Base-by-base conservation (phyloP, 129 eudicot genomes). In the Pseudognaphalium luteoalbum region DNA sequence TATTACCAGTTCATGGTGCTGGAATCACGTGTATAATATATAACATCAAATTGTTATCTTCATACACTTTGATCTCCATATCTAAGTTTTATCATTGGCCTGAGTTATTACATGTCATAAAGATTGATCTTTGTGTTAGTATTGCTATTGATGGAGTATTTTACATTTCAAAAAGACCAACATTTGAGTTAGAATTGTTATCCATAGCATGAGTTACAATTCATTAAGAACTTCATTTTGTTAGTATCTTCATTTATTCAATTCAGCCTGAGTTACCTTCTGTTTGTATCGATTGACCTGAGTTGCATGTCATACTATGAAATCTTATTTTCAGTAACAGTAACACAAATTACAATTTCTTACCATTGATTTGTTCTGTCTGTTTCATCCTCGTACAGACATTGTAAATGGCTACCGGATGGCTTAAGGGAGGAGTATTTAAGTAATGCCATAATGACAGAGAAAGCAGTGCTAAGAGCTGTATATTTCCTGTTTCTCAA, bases 401-500 rank as follows among this genome's bases (percentile, higher is more conserved):
- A 63, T 69, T 91, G 95, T 75, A 87, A 86, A 77, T 91, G 97
- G 97, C 84, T 91, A 77, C 81, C 95, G 1, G 83, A 66, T 78
- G 90, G 81, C 68, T 76, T 91, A 85, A 87, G 83, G 86, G 88
- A 83, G 78, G 92, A 81, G 67, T 88, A 85, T 74, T 64, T 85
- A 79, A 90, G 83, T 83, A 81, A 50, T 77, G 92, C 90, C 54
- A 74, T 77, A 57, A 71, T 79, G 44, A 71, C 88, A 32, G 95
- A 91, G 81, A 83, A 84, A 64, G 92, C 95, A 42, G 83, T 91
- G 3, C 54, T 88, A 75, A 83, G 85, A 91, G 87, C 95, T 79
- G 96, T 91, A 78, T 81, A 28, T 62, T 52, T 25, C 54, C 59
- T 29, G 54, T 25, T 9, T 70, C 63, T 63, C 22, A 9, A 44